Conservation (phyloP, 805 yeast genomes). For the Teunomyces lycoperdinae region DNA sequence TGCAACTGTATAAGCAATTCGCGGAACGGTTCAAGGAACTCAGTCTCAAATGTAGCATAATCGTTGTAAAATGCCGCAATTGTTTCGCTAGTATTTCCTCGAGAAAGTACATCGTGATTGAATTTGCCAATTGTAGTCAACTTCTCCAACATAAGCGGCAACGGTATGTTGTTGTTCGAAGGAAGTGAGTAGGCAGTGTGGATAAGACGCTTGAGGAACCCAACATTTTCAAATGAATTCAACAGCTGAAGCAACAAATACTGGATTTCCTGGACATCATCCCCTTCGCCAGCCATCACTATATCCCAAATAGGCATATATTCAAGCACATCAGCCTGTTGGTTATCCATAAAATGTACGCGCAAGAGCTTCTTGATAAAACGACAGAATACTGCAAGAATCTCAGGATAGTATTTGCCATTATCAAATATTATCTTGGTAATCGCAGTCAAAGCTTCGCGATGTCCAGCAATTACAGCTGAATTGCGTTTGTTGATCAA, state of each 20-base stretch:
- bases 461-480: constrained; percentile 12
- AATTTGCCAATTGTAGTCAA: constrained; percentile 21
- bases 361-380: constrained; percentile 21
- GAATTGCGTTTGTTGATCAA: constrained; percentile 16
- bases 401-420: constrained; percentile 32
- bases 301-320: constrained; percentile 12
- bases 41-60: neutral
- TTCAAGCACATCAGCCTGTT: constrained; percentile 7
- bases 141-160: constrained; percentile 11
- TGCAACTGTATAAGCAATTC: constrained; percentile 14
- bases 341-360: constrained; percentile 11
- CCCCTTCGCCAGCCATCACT: constrained; percentile 3
- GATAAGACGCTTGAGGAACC: neutral
- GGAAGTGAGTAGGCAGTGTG: constrained; percentile 1
- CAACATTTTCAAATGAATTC: neutral
- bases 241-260: constrained; percentile 21
- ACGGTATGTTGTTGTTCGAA: neutral
- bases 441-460: constrained; percentile 10
- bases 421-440: constrained; percentile 33
- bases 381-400: constrained; percentile 23
- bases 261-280: constrained; percentile 19
- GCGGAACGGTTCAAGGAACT: constrained; percentile 8
- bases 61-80: constrained; percentile 4
- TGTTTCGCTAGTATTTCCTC: neutral
- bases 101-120: constrained; percentile 10